These are phyloP conservation scores for Solanum lycopersicoides DNA, from an alignment of 257 asterid species.

Conservation along the genomic window DNA sequence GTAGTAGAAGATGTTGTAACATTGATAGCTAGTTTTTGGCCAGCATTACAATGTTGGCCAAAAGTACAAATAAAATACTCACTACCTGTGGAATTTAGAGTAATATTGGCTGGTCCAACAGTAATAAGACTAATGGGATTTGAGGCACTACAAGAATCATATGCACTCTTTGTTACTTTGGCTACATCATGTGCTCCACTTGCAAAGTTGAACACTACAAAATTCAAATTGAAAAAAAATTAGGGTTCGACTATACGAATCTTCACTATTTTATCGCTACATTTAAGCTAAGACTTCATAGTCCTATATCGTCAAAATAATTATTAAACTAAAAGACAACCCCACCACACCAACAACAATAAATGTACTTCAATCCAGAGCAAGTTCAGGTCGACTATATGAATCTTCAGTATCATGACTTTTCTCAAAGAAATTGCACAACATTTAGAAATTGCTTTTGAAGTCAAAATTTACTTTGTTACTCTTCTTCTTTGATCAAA, in stretches of 20 bases:
- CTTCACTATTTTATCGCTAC: background rate
- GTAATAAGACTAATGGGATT: slow-evolving; percentile 18
- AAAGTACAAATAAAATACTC: slow-evolving; percentile 49
- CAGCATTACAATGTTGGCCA: slow-evolving; percentile 38
- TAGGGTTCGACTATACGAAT: background rate
- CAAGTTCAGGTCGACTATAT: background rate
- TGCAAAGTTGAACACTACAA: slow-evolving; percentile 57
- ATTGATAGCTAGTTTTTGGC: slow-evolving; percentile 57
- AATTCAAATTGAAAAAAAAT: background rate
- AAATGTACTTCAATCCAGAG: background rate
- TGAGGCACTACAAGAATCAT: slow-evolving; percentile 29
- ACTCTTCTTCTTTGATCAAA: background rate
- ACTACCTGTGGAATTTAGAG: slow-evolving; percentile 39
- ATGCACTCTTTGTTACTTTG: slow-evolving; percentile 36
- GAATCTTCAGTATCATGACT: background rate
- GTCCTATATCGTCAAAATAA: background rate
- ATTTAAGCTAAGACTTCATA: background rate
- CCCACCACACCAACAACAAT: background rate
- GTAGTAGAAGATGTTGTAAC: slow-evolving; percentile 25
- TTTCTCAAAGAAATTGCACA: background rate
- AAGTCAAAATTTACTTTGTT: background rate
- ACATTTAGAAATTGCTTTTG: background rate
- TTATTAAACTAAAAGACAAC: background rate
- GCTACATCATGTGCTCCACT: slow-evolving; percentile 51
- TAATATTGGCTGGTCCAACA: slow-evolving; percentile 37